A percentile compares a stretch with the other conserved stretches of the same genome.
phyloP scores from a whole-genome alignment of 352 stramenopile species.

The Peronospora belbahrii region DNA sequence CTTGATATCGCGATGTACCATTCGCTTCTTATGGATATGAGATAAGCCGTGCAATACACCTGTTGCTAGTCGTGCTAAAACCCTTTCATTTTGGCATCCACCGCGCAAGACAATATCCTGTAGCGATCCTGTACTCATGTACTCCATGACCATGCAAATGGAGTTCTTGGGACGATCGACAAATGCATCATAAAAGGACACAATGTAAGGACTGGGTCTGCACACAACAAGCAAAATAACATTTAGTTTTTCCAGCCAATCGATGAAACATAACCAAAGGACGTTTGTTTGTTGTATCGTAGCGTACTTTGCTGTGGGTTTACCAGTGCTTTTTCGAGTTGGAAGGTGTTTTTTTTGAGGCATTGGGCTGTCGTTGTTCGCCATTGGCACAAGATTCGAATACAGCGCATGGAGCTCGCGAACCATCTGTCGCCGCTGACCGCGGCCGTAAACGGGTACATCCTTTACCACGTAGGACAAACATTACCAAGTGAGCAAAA shows the following conservation, averaged over 20 bases:
- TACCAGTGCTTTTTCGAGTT: conserved; percentile 15
- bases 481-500: conserved; percentile 5
- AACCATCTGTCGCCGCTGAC: conserved; percentile 85
- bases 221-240: conserved; percentile 4
- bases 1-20: conserved; percentile 91
- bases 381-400: conserved; percentile 82
- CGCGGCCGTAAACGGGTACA: conserved; percentile 76
- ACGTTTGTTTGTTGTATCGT: not conserved
- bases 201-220: conserved; percentile 83
- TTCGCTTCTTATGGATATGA: conserved; percentile 84
- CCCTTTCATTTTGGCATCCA: conserved; percentile 77
- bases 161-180: conserved; percentile 82
- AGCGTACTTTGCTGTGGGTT: conserved; percentile 38
- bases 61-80: conserved; percentile 60
- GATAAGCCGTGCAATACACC: conserved; percentile 71
- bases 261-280: not conserved
- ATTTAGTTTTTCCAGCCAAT: not conserved
- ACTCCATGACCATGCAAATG: conserved; percentile 90
- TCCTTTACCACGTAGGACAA: conserved; percentile 31
- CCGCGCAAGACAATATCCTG: conserved; percentile 84
- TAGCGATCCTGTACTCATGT: conserved; percentile 88
- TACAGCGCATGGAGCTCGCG: conserved; percentile 86
- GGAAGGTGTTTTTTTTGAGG: conserved; percentile 12
- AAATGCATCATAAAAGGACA: conserved; percentile 91
- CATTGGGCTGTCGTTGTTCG: conserved; percentile 27